Base-by-base conservation (phyloP, 306 rosid genomes). In the Ochetophila trinervis region DNA sequence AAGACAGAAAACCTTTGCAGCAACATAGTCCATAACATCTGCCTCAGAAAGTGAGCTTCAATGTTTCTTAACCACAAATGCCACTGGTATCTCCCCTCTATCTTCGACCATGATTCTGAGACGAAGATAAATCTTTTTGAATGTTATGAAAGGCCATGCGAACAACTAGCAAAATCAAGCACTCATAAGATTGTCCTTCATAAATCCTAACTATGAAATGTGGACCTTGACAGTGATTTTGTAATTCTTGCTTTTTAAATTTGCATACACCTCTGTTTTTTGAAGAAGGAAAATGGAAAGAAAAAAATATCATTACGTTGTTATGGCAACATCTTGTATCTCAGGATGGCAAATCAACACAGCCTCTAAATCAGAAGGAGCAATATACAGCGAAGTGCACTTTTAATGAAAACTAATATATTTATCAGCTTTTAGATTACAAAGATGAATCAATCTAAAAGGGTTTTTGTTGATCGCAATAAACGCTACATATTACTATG, bases 51-150 rank as follows among this genome's bases (percentile, higher is more conserved):
- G 84, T 61, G 17, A 35, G 48, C 94, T 84, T 75, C 89, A 87
- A 23, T 68, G 78, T 72, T 74, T 86, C 76, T 70, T 84, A 18
- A 93, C 87, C 67, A 93, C 89, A 71, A 84, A 89, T 10, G 96
- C 98, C 64, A 89, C 89, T 17, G 98, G 96, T 7, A 84, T 72
- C 72, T 89, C 94, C 65, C 98, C 98, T 44, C 44, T 54, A 72
- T 85, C 88, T 70, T 89, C 82, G 67, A 87, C 83, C 59, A n/a
- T 23, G 27, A 15, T 74, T 64, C 96, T 89, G 76, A n/a, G n/a
- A n/a, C n/a, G n/a, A n/a, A n/a, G n/a, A n/a, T n/a, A n/a, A n/a
- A n/a, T n/a, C n/a, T n/a, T n/a, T n/a, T n/a, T n/a, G n/a, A n/a
- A n/a, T n/a, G n/a, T n/a, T n/a, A n/a, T n/a, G n/a, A n/a, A n/a